Evolutionary conservation across 192 early-diverging fungal species (phyloP), one percentile per base, ranked within the genome.

Genomic region (Gamsiella multidivaricata): DNA sequence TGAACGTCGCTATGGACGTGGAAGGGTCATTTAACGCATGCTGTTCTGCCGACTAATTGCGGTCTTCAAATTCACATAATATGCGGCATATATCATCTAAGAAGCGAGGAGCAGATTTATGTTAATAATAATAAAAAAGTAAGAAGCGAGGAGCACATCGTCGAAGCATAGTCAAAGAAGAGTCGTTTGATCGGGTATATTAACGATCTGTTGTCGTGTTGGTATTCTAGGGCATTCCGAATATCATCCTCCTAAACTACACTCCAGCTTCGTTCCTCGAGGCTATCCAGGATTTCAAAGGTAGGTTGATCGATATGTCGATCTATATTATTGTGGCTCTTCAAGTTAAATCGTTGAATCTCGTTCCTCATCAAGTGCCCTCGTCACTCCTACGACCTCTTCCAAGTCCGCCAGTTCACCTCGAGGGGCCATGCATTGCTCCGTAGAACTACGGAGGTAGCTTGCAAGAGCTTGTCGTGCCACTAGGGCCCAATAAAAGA

Each of bases 331-430:
- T 46, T 46, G 33, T 39, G 5, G 4, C 8, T 26, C 20, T n/a
- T 55, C n/a, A n/a, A 71, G 67, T 86, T 32, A 49, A 58, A 28
- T 61, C 61, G 6, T 47, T 71, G 29, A 69, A 78, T 41, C 25
- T 85, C 5, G 91, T 90, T 1, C 91, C 94, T 26, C 93, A 92
- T 36, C 89, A 94, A 64, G 63, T 87, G 88, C 91, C 5, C 47
- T 89, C 33, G 84, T 90, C 9, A 79, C 83, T n/a, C 82, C 5
- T 94, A 85, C 69, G 82, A 91, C 56, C 66, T 95, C 33, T 76
- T 82, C 9, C 72, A 67, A 23, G 63, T 94, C 4, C 62, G 76
- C 41, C 45, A n/a, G 10, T 5, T 46, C 45, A 46, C n/a, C 15
- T 6, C n/a, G n/a, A n/a, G n/a, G n/a, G n/a, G n/a, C n/a, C n/a